Evolutionary conservation across 495 filamentous ascomycete genomes (phyloP).

Genomic region (Daldinia decipiens): DNA sequence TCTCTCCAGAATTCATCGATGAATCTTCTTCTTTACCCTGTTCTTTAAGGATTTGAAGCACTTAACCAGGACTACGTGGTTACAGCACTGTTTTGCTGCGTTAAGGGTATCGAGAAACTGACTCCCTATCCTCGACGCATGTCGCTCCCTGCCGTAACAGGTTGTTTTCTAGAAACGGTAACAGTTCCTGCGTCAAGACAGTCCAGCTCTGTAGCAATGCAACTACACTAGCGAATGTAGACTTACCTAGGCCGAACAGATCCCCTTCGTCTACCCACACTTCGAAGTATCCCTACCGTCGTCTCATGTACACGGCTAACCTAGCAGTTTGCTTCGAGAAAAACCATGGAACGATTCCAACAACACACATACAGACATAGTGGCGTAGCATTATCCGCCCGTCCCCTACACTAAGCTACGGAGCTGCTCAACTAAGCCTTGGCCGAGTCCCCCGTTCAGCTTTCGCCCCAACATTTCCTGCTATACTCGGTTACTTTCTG

Average conservation of each 20-base stretch:
- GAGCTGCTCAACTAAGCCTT: neutral
- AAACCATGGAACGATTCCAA: neutral
- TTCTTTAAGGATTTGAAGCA: constrained; percentile 1
- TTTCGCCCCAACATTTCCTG: neutral
- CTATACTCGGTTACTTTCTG: constrained; percentile 2
- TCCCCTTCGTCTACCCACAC: neutral
- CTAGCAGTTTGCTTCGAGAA: constrained; percentile 1
- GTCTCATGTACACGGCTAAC: neutral
- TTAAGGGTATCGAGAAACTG: neutral
- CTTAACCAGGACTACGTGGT: neutral
- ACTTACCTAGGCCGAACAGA: neutral
- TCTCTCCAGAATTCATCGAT: neutral
- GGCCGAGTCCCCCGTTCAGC: neutral
- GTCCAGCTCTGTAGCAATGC: neutral
- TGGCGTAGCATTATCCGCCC: neutral
- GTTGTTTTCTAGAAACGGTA: neutral
- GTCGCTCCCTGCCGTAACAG: neutral
- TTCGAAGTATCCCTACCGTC: neutral
- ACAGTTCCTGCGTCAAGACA: neutral
- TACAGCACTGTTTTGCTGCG: neutral
- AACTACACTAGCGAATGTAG: neutral
- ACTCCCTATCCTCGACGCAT: neutral
- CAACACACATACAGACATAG: neutral
- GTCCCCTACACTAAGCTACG: neutral
- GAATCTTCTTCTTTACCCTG: neutral